These are phyloP conservation scores for Arabis hirsuta DNA, from an alignment of 345 rosid genomes.

Conservation along the genomic window DNA sequence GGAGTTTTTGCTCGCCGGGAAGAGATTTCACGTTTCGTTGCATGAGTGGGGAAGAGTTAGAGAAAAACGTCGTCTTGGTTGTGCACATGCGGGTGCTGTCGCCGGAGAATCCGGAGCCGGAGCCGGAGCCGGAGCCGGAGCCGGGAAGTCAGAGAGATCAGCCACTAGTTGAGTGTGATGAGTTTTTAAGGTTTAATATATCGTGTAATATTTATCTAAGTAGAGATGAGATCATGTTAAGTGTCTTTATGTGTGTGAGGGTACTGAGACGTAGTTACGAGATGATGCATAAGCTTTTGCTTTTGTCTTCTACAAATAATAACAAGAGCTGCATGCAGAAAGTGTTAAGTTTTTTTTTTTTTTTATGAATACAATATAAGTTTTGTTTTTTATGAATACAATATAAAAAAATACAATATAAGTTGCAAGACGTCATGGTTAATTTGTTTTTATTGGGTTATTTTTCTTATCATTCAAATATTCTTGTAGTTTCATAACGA, in stretches of 20 bases:
- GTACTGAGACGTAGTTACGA: background rate
- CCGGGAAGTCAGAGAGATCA: constrained; percentile 9
- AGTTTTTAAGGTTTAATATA: background rate
- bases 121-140: background rate
- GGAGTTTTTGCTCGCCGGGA: constrained; percentile 50
- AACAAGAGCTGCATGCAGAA: background rate
- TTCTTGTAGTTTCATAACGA: too few relatives aligned
- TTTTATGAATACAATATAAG: too few relatives aligned
- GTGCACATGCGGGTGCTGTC: constrained; percentile 13
- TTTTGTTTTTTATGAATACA: too few relatives aligned
- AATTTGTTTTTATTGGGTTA: too few relatives aligned
- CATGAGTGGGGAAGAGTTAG: constrained; percentile 51
- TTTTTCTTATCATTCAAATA: too few relatives aligned
- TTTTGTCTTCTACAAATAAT: constrained; percentile 25
- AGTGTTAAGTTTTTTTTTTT: background rate
- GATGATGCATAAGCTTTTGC: constrained; percentile 18
- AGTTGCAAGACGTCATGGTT: too few relatives aligned
- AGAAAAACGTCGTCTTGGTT: constrained; percentile 38
- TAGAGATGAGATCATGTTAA: constrained; percentile 14
- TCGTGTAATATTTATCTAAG: background rate
- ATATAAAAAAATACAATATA: too few relatives aligned
- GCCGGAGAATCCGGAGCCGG: constrained; percentile 6
- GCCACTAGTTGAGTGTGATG: constrained; percentile 13
- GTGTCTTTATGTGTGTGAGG: constrained; percentile 17
- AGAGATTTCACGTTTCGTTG: constrained; percentile 50